These are phyloP conservation scores for Trametes hirsuta DNA, from an alignment of 1,284 basidiomycete genomes.

Conservation along the genomic window DNA sequence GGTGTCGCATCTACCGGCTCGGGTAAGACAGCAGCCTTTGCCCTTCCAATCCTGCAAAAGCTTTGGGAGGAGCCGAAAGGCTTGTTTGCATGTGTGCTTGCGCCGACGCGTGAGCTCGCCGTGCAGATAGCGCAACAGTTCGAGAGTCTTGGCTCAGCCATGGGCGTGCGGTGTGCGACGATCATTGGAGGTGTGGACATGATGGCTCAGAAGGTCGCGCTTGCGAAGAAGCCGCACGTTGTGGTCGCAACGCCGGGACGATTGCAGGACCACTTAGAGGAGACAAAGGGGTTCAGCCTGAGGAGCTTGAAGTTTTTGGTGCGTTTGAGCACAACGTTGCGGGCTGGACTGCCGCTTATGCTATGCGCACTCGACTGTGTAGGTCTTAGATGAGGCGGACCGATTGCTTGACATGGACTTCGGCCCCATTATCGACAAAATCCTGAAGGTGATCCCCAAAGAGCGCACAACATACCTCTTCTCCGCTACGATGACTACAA, in stretches of 20 bases:
- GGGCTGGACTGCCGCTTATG: background rate
- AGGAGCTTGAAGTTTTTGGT: conserved; percentile 90
- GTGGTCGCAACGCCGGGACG: conserved; percentile 98
- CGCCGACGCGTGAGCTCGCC: conserved; percentile 97
- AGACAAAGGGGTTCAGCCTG: conserved; percentile 97
- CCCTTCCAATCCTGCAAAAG: conserved; percentile 94
- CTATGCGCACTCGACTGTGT: background rate
- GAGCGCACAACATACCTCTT: conserved; percentile 97
- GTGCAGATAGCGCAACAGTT: conserved; percentile 98
- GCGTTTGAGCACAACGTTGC: conserved; percentile 27
- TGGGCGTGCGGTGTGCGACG: conserved; percentile 90
- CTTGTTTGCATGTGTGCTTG: conserved; percentile 92
- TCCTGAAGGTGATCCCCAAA: conserved; percentile 93
- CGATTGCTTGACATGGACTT: conserved; percentile 97
- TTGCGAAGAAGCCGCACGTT: conserved; percentile 94
- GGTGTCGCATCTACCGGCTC: conserved; percentile 97
- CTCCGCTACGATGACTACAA: conserved; percentile 99
- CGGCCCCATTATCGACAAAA: conserved; percentile 95
- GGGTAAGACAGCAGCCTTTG: conserved; percentile 98
- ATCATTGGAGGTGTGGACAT: conserved; percentile 97
- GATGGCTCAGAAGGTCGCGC: conserved; percentile 90
- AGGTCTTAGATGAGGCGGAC: conserved; percentile 99
- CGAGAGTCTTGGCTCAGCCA: conserved; percentile 89
- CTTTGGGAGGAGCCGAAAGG: conserved; percentile 96
- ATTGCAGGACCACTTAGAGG: conserved; percentile 94